Evolutionary conservation across 768 basidiomycete genomes (phyloP).

Genomic region (Naganishia friedmannii): DNA sequence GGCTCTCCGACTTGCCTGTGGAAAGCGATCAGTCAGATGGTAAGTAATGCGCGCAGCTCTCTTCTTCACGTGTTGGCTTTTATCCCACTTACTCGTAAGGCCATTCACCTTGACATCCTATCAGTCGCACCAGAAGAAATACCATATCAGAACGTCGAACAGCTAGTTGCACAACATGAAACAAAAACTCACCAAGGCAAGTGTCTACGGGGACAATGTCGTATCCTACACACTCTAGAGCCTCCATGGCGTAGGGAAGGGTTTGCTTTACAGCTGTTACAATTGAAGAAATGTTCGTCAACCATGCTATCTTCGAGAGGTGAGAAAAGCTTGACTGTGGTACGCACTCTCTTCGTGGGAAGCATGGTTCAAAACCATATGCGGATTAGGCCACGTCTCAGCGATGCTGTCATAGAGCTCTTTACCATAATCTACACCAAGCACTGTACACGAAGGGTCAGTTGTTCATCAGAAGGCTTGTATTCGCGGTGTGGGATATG

Average conservation of each 20-base stretch:
- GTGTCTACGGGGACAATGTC: constrained; percentile 49
- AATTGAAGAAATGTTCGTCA: background rate
- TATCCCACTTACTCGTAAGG: constrained; percentile 43
- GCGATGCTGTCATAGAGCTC: constrained; percentile 36
- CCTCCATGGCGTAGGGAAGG: constrained; percentile 38
- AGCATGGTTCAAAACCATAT: constrained; percentile 4
- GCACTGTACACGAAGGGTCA: background rate
- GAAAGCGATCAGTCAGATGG: background rate
- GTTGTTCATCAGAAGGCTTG: background rate
- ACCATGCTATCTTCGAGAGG: background rate
- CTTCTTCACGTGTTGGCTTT: too few species aligned
- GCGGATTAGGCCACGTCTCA: constrained; percentile 30
- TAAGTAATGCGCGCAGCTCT: background rate
- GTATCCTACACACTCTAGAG: constrained; percentile 40
- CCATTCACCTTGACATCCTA: constrained; percentile 40
- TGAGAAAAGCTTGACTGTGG: too few species aligned
- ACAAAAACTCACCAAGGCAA: constrained; percentile 37
- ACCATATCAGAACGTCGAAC: background rate
- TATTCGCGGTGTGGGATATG: background rate
- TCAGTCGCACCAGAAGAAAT: background rate
- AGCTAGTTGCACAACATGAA: background rate
- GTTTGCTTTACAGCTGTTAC: constrained; percentile 35
- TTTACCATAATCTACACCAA: constrained; percentile 32
- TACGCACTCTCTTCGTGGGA: background rate
- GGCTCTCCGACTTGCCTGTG: background rate